Percentiles rank a stretch among this genome's conserved stretches.
Conservation (phyloP, 2,329 filamentous ascomycete genomes). For the Cladosporium sp. region DNA sequence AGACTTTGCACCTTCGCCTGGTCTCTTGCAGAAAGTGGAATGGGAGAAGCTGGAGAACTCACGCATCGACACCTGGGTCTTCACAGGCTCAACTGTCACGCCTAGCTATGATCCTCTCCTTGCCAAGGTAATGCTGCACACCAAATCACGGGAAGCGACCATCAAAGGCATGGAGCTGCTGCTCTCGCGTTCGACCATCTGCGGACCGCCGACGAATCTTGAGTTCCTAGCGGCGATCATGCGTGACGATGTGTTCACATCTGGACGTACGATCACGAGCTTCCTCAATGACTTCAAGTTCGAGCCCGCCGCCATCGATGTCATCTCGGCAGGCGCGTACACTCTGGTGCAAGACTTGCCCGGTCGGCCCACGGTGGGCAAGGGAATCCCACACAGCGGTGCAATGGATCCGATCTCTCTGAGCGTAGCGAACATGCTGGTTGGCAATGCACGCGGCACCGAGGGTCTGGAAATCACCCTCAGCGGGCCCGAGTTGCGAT, state of each 20-base stretch:
- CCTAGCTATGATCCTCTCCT: constrained; percentile 50
- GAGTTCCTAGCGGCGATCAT: constrained; percentile 53
- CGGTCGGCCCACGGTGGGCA: constrained; percentile 52
- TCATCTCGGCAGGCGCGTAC: constrained; percentile 53
- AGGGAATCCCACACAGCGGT: constrained; percentile 56
- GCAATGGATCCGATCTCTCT: constrained; percentile 60
- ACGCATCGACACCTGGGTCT: constrained; percentile 62
- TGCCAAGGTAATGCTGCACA: constrained; percentile 50
- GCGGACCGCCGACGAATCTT: constrained; percentile 55
- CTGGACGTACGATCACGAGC: constrained; percentile 54
- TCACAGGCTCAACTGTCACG: constrained; percentile 53
- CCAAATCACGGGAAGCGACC: constrained; percentile 37
- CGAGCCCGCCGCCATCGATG: constrained; percentile 49
- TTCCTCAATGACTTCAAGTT: constrained; percentile 52
- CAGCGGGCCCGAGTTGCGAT: constrained; percentile 55
- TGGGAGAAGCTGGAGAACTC: constrained; percentile 48
- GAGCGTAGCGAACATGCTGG: constrained; percentile 56
- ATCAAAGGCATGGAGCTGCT: constrained; percentile 42
- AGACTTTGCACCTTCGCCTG: constrained; percentile 57
- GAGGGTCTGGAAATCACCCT: constrained; percentile 60
- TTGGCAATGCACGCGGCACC: constrained; percentile 49
- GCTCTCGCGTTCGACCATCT: constrained; percentile 45
- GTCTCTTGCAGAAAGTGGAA: constrained; percentile 53
- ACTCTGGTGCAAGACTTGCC: constrained; percentile 58
- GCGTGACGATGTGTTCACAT: constrained; percentile 41